These are phyloP conservation scores for Tetrapyrgos nigripes DNA, from an alignment of 1,284 basidiomycete species.

Conservation along the genomic window DNA sequence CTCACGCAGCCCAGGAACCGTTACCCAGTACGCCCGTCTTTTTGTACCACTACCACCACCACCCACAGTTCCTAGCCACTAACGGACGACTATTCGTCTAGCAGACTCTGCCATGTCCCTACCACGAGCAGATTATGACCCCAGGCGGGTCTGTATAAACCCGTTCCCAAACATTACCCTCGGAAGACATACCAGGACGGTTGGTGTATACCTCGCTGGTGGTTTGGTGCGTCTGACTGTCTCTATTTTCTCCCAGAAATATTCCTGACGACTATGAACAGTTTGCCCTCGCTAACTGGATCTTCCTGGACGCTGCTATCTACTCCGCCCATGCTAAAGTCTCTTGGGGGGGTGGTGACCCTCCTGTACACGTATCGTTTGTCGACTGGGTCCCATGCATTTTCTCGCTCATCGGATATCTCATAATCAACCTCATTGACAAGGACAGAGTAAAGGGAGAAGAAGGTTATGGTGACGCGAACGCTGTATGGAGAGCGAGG, in stretches of 20 bases:
- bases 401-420: conserved; percentile 92
- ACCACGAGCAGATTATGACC: conserved; percentile 16
- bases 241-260: neutral
- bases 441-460: conserved; percentile 90
- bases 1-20: neutral
- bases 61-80: neutral
- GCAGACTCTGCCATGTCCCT: conserved; percentile 11
- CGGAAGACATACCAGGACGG: conserved; percentile 71
- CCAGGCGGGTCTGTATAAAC: conserved; percentile 16
- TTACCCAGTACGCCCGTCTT: neutral
- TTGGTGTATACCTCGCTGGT: conserved; percentile 92
- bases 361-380: conserved; percentile 88
- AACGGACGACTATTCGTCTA: neutral
- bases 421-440: conserved; percentile 94
- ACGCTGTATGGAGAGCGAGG: conserved; percentile 90
- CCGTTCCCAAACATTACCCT: conserved; percentile 17
- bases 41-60: neutral
- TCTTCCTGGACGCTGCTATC: conserved; percentile 94
- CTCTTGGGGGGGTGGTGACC: conserved; percentile 66
- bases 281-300: conserved; percentile 95
- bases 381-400: conserved; percentile 97
- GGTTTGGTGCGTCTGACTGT: conserved; percentile 73
- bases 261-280: conserved; percentile 33
- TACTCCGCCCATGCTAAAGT: conserved; percentile 84
- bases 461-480: conserved; percentile 79